Percentiles rank a stretch among this genome's conserved stretches.
phyloP scores from a whole-genome alignment of 345 rosid species.

The Brassica cretica region DNA sequence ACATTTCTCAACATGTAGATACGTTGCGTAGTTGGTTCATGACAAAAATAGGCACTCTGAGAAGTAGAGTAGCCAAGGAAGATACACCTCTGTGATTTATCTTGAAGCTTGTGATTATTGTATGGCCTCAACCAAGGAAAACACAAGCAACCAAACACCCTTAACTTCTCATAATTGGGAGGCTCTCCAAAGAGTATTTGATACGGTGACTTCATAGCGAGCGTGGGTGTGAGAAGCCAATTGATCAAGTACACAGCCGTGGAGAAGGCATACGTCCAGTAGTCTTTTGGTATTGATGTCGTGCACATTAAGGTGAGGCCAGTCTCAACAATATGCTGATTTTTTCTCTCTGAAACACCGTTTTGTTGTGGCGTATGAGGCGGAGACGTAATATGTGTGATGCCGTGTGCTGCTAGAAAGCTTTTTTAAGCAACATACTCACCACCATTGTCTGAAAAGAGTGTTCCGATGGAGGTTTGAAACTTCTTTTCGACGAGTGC shows the following conservation, averaged over 20 bases:
- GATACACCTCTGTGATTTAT: not conserved
- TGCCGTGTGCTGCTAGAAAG: not conserved
- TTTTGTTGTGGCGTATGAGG: not conserved
- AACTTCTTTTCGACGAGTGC: not conserved
- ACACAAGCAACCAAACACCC: not conserved
- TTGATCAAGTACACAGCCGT: too few species aligned
- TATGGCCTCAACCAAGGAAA: not conserved
- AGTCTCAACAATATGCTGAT: not conserved
- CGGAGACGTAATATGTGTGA: not conserved
- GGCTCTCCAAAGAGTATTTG: too few species aligned
- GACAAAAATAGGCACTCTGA: not conserved
- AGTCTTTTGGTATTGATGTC: not conserved
- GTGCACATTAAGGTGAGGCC: not conserved
- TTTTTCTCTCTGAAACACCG: not conserved
- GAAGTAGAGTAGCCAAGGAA: not conserved
- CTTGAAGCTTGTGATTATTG: not conserved
- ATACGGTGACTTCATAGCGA: too few species aligned
- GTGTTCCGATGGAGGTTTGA: not conserved
- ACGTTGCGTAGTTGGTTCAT: too few species aligned
- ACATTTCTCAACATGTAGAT: too few species aligned
- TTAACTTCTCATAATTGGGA: too few species aligned
- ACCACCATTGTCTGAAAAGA: not conserved
- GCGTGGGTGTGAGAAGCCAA: too few species aligned
- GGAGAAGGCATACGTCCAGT: not conserved
- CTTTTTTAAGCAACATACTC: not conserved